A percentile compares a stretch with the other conserved stretches of the same genome.
phyloP scores from a whole-genome alignment of 805 yeast genomes.

The Lipomyces orientalis region DNA sequence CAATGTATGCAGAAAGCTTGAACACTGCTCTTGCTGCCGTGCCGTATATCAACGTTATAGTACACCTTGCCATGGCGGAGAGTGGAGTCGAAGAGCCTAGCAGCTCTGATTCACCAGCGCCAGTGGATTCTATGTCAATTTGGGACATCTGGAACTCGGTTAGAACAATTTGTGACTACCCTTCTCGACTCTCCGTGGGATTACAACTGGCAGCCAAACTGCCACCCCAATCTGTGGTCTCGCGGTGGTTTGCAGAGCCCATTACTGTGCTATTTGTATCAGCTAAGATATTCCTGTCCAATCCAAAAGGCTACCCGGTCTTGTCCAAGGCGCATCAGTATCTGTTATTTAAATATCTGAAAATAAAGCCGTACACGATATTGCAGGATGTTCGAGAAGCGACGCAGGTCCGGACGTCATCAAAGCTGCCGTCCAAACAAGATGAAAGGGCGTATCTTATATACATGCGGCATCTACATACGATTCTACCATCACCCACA shows the following conservation, averaged over 20 bases:
- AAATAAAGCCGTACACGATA: slow-evolving; percentile 53
- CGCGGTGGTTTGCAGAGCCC: slow-evolving; percentile 74
- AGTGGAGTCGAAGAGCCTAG: slow-evolving; percentile 33
- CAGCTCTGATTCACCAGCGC: neutral
- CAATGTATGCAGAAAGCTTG: slow-evolving; percentile 55
- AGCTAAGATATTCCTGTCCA: slow-evolving; percentile 60
- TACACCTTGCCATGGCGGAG: slow-evolving; percentile 43
- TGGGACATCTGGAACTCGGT: slow-evolving; percentile 81
- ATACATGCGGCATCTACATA: slow-evolving; percentile 51
- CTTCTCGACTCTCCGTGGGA: slow-evolving; percentile 67
- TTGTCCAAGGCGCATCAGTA: slow-evolving; percentile 62
- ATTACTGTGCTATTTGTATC: slow-evolving; percentile 62
- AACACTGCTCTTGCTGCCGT: slow-evolving; percentile 44
- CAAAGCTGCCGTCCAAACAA: neutral
- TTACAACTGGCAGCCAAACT: slow-evolving; percentile 71
- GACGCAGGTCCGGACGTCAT: slow-evolving; percentile 39
- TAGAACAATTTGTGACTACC: slow-evolving; percentile 60
- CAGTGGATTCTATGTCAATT: slow-evolving; percentile 57
- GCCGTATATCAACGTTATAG: slow-evolving; percentile 35
- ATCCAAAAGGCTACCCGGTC: slow-evolving; percentile 68
- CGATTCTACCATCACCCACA: slow-evolving; percentile 41
- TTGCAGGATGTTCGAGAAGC: slow-evolving; percentile 58
- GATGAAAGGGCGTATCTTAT: slow-evolving; percentile 51
- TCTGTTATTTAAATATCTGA: slow-evolving; percentile 53
- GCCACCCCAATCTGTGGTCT: slow-evolving; percentile 56